Percentiles rank a stretch among this genome's conserved stretches.
Conservation (phyloP, 2,329 filamentous ascomycete species). For the Colletotrichum orbiculare region DNA sequence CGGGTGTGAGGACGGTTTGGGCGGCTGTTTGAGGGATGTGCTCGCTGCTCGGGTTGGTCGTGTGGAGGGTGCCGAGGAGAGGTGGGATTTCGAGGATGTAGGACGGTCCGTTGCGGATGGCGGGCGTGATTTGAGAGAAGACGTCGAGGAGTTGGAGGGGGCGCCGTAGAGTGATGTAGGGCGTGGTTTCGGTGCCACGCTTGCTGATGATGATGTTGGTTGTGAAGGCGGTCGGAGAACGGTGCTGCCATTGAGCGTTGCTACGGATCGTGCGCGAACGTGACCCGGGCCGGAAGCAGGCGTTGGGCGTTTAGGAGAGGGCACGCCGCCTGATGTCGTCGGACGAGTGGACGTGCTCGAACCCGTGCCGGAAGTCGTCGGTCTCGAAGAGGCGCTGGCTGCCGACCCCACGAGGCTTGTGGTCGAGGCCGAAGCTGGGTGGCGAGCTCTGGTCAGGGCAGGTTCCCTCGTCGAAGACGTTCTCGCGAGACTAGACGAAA, state of each 20-base stretch:
- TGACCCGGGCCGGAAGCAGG: conserved; percentile 43
- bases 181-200: conserved; percentile 17
- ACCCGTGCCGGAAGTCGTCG: conserved; percentile 41
- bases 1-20: conserved; percentile 2
- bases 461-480: conserved; percentile 23
- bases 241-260: conserved; percentile 50
- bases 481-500: conserved; percentile 6
- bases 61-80: background rate
- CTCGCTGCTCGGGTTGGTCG: conserved; percentile 1
- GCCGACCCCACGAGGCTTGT: conserved; percentile 11
- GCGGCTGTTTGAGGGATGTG: conserved; percentile 1
- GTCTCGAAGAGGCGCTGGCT: conserved; percentile 36
- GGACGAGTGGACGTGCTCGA: conserved; percentile 39
- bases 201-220: conserved; percentile 43
- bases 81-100: background rate
- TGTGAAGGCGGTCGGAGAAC: conserved; percentile 51
- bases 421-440: conserved; percentile 36
- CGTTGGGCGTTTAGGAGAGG: conserved; percentile 28
- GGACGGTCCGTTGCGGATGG: background rate
- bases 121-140: conserved; percentile 48
- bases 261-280: conserved; percentile 54
- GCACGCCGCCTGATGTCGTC: conserved; percentile 43
- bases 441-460: conserved; percentile 2
- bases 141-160: conserved; percentile 3
- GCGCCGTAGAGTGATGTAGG: conserved; percentile 30